Percentiles rank a stretch among this genome's conserved stretches.
phyloP scores from a whole-genome alignment of 208 protist genomes.

The Tritrichomonas foetus region DNA sequence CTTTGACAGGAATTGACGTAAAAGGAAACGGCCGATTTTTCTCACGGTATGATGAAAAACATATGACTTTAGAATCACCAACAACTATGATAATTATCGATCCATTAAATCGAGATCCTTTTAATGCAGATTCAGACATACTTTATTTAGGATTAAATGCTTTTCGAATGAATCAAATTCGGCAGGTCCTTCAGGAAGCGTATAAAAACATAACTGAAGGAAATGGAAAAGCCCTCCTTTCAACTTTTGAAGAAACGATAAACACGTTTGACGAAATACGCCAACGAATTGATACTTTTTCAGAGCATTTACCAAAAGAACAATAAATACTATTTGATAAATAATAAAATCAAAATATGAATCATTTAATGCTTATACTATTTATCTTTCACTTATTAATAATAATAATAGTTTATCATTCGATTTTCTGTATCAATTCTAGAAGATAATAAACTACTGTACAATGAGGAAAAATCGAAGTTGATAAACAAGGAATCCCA shows the following conservation, averaged over 20 bases:
- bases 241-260: not conserved
- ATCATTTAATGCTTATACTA: no score
- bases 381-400: no score
- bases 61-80: not conserved
- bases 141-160: not conserved
- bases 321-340: no score
- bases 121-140: no score
- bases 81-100: not conserved
- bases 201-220: not conserved
- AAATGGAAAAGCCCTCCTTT: not conserved
- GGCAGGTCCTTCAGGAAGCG: not conserved
- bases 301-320: no score
- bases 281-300: not conserved
- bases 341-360: no score
- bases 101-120: not conserved
- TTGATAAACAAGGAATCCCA: no score
- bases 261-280: not conserved
- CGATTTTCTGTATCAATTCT: no score
- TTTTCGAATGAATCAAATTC: constrained; percentile 28
- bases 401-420: no score
- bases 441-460: no score
- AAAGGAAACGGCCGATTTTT: not conserved
- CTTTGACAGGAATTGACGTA: constrained; percentile 22
- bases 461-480: no score
- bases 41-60: not conserved